Evolutionary conservation across 1,284 basidiomycete genomes (phyloP).

Genomic region (Sphaerobolus stellatus): DNA sequence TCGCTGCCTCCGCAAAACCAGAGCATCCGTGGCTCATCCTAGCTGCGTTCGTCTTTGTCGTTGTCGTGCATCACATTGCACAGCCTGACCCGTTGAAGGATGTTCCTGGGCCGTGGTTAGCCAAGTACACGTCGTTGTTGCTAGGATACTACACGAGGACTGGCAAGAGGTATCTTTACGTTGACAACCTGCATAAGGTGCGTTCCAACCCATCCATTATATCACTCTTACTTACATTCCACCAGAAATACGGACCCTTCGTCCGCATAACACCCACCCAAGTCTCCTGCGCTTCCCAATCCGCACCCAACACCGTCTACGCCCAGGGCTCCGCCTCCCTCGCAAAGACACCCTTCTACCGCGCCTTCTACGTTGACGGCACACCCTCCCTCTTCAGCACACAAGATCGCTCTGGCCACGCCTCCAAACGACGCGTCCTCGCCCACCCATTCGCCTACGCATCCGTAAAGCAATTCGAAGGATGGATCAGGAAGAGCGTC

Average conservation of each 20-base stretch:
- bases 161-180: slow-evolving; percentile 14
- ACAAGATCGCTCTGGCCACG: slow-evolving; percentile 13
- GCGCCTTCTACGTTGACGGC: slow-evolving; percentile 13
- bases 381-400: slow-evolving; percentile 12
- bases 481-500: slow-evolving; percentile 8
- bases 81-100: slow-evolving; percentile 13
- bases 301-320: slow-evolving; percentile 9
- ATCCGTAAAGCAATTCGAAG: slow-evolving; percentile 10
- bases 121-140: slow-evolving; percentile 12
- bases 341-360: slow-evolving; percentile 12
- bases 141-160: slow-evolving; percentile 14
- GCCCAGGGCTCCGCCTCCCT: slow-evolving; percentile 12
- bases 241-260: slow-evolving; percentile 12
- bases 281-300: slow-evolving; percentile 7
- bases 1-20: too few species aligned
- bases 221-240: neutral
- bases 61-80: neutral
- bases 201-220: neutral
- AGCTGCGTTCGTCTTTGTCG: neutral
- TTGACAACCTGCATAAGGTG: slow-evolving; percentile 16
- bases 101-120: slow-evolving; percentile 17
- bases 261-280: slow-evolving; percentile 11
- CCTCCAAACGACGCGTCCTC: slow-evolving; percentile 10
- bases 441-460: slow-evolving; percentile 11
- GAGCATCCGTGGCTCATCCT: neutral